Evolutionary conservation across 306 rosid species (phyloP), one percentile per base, ranked within the genome.

Genomic region (Prunus mume): DNA sequence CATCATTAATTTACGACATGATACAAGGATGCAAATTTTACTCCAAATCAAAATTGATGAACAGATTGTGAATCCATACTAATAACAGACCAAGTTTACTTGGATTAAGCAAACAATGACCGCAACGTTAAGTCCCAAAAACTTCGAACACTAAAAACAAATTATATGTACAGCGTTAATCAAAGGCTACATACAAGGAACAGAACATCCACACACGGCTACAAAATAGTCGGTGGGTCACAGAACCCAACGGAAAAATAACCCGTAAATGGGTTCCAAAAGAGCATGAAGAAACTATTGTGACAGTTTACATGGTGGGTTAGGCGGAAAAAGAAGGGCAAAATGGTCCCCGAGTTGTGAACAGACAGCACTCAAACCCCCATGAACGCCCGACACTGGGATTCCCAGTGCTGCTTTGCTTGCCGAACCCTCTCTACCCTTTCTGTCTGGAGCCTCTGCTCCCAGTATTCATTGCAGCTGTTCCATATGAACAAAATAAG

Each of bases 401-500:
- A 71, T 74, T 90, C 95, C 98, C 98, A 95, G 51, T 95, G 89
- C 76, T 90, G 88, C 86, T 95, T 95, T 25, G 77, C 85, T 81
- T 89, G 96, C 69, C 77, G 90, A n/a, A 95, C 72, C 82, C 98
- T 89, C 79, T 90, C 97, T 0, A 43, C 82, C 83, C 93, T 89
- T 20, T 95, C 98, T 28, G 79, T 76, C 65, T 65, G 84, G 68
- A 85, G 91, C 78, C 97, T 83, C 78, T 82, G 71, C 75, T 81
- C 90, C 98, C 98, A 92, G 83, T 95, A 92, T 11, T 83, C 87
- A 15, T 9, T 75, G 86, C 93, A 92, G 65, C 98, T 95, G 88
- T 79, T 28, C 27, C 72, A 45, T 15, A 47, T 63, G 46, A 7
- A 54, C 12, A 22, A 38, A 50, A 27, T 19, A 7, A 41, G 15